Evolutionary conservation across 305 asterid species (phyloP).

Genomic region (Fraxinus angustifolia): DNA sequence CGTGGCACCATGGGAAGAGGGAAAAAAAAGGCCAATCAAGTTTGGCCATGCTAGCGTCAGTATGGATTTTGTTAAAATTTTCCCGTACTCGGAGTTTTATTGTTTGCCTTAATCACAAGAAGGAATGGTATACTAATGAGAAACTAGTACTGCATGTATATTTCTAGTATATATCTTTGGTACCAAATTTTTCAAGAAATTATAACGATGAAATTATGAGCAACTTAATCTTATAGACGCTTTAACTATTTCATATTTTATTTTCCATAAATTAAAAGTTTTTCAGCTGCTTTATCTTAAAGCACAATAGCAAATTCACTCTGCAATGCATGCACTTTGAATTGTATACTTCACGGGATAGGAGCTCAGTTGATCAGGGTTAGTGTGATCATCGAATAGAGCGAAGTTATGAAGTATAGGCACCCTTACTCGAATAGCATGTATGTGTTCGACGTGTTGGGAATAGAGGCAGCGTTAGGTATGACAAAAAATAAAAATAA

Average conservation of each 20-base stretch:
- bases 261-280: neutral
- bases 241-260: neutral
- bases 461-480: neutral
- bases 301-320: neutral
- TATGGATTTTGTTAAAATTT: no score
- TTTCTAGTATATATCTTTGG: neutral
- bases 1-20: no score
- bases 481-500: neutral
- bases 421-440: neutral
- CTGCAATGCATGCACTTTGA: neutral
- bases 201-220: neutral
- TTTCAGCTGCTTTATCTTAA: neutral
- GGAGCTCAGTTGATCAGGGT: neutral
- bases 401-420: neutral
- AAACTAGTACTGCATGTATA: neutral
- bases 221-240: neutral
- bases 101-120: neutral
- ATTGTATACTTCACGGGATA: neutral
- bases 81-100: no score
- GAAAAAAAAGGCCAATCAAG: no score
- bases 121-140: neutral
- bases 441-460: neutral
- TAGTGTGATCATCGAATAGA: neutral
- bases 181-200: neutral
- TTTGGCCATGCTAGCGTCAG: no score